phyloP scores from a whole-genome alignment of 305 asterid species.

The Fraxinus greggii region DNA sequence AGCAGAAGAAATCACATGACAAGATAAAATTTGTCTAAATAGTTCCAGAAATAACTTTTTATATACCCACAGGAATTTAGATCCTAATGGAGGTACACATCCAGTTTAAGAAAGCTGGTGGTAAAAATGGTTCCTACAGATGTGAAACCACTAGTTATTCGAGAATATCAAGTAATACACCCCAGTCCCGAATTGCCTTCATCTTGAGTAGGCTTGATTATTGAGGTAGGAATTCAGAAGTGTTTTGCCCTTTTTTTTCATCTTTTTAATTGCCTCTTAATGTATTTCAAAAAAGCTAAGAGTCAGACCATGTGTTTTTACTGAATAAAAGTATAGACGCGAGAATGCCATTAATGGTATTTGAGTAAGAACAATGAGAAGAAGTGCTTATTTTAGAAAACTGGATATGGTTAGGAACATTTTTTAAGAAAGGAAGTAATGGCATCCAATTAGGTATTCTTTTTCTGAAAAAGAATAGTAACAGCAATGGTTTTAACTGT shows the following conservation, averaged over 20 bases:
- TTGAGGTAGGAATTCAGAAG: background rate
- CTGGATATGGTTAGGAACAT: background rate
- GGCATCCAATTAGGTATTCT: background rate
- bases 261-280: background rate
- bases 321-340: background rate
- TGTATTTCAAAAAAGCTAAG: background rate
- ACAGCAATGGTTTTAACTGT: background rate
- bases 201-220: background rate
- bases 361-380: background rate
- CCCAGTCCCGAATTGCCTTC: background rate
- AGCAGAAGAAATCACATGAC: background rate
- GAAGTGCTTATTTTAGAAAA: background rate
- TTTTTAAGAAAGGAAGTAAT: background rate
- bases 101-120: background rate
- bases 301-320: background rate
- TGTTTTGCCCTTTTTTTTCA: slow-evolving; percentile 31
- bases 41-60: background rate
- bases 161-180: background rate
- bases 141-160: background rate
- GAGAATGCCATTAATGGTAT: background rate
- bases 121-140: background rate
- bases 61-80: background rate
- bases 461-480: background rate
- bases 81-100: background rate
- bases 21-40: background rate